phyloP scores from a whole-genome alignment of 306 rosid genomes.

The Styphnolobium japonicum region DNA sequence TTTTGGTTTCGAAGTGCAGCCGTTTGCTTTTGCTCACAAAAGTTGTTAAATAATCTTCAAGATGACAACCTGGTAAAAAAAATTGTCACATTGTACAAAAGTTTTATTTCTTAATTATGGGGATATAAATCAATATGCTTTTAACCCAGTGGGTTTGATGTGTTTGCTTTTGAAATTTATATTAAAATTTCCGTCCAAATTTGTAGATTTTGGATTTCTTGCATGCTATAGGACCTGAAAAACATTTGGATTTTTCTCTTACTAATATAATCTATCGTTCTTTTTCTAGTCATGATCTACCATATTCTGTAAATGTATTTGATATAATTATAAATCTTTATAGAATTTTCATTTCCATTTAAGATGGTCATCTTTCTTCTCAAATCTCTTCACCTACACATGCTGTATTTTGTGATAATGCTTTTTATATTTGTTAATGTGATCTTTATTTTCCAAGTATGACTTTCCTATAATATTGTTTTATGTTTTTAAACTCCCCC shows the following conservation, averaged over 20 bases:
- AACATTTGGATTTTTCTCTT: too few species aligned
- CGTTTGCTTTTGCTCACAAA: slow-evolving; percentile 1
- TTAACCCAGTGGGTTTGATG: not conserved
- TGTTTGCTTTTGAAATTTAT: not conserved
- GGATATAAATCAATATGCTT: not conserved
- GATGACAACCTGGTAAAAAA: too few species aligned
- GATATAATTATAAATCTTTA: not conserved
- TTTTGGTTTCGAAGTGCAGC: not conserved
- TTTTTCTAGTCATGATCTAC: too few species aligned
- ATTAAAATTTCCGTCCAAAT: too few species aligned
- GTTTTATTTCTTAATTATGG: not conserved
- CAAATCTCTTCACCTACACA: not conserved
- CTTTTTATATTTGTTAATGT: not conserved
- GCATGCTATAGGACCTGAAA: too few species aligned
- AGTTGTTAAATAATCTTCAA: not conserved
- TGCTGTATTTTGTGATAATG: not conserved
- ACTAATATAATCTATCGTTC: too few species aligned
- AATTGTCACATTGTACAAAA: not conserved
- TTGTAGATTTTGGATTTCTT: too few species aligned
- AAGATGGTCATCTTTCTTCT: not conserved
- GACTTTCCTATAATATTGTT: not conserved
- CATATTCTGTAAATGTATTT: too few species aligned
- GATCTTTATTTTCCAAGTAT: not conserved
- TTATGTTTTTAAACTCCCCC: not conserved
- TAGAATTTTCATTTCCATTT: not conserved